phyloP scores from a whole-genome alignment of 1,284 basidiomycete genomes.

The Ustilago lituana region DNA sequence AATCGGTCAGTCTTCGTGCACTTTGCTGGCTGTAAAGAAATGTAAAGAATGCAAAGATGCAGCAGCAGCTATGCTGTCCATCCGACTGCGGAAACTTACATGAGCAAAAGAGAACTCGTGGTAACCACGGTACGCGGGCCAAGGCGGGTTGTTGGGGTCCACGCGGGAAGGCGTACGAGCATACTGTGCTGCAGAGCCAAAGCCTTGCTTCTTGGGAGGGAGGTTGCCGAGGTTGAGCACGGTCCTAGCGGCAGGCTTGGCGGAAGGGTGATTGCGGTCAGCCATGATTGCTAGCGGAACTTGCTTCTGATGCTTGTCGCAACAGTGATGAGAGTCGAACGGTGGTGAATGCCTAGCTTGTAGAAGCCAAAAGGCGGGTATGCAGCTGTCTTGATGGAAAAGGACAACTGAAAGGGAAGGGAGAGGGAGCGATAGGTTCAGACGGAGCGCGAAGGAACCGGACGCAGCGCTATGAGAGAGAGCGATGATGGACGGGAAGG shows the following conservation, averaged over 20 bases:
- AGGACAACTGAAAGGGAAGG: neutral
- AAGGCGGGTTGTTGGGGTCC: conserved; percentile 93
- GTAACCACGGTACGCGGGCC: conserved; percentile 86
- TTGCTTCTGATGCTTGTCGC: neutral
- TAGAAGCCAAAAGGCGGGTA: neutral
- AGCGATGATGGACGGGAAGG: conserved; percentile 19
- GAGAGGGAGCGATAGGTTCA: neutral
- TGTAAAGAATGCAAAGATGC: no score
- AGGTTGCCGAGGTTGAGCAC: conserved; percentile 67
- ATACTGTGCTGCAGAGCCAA: conserved; percentile 43
- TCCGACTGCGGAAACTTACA: conserved; percentile 61
- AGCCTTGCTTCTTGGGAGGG: conserved; percentile 64
- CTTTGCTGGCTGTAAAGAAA: neutral
- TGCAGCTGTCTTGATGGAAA: neutral
- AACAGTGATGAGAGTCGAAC: neutral
- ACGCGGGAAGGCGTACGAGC: conserved; percentile 58
- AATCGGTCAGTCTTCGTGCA: conserved; percentile 9
- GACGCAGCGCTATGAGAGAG: neutral
- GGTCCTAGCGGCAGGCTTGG: conserved; percentile 64
- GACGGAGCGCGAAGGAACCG: conserved; percentile 1
- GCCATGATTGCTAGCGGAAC: conserved; percentile 39
- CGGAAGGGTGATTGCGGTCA: conserved; percentile 57
- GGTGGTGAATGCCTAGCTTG: neutral
- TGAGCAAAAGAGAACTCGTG: conserved; percentile 95
- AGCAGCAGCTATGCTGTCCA: no score